Conservation (phyloP, 23 red algal genomes). For the Porphyridium purpureum region DNA sequence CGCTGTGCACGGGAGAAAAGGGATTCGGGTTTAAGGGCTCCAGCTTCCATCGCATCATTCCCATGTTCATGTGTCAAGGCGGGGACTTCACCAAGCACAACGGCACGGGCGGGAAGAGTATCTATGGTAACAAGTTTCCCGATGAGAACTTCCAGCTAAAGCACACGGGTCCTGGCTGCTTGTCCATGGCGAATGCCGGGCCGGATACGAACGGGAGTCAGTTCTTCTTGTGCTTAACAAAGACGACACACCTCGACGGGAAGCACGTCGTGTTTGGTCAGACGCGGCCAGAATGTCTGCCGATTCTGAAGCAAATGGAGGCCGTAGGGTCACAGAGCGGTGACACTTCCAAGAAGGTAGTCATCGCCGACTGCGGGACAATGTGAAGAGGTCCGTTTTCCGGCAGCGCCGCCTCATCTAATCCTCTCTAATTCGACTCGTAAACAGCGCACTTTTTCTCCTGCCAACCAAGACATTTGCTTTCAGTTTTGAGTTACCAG, state of each 20-base stretch:
- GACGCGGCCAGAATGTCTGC: no score
- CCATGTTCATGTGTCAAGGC: constrained; percentile 70
- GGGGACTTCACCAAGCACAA: constrained; percentile 73
- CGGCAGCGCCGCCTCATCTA: no score
- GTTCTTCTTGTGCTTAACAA: constrained; percentile 70
- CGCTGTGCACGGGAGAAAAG: constrained; percentile 79
- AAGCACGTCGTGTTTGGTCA: constrained; percentile 90
- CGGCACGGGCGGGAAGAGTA: constrained; percentile 95
- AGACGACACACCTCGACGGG: constrained; percentile 30
- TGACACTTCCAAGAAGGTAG: constrained; percentile 17
- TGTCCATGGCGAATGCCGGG: constrained; percentile 98
- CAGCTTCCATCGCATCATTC: constrained; percentile 55
- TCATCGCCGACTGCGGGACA: constrained; percentile 67
- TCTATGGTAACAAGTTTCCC: constrained; percentile 84
- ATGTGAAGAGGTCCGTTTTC: no score
- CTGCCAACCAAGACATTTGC: no score
- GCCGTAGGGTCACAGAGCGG: constrained; percentile 7
- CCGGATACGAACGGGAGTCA: constrained; percentile 82
- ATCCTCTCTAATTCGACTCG: no score
- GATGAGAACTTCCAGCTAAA: constrained; percentile 94
- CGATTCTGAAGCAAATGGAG: constrained; percentile 74
- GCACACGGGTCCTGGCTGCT: constrained; percentile 38
- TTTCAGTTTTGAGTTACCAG: no score
- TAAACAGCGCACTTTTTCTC: no score
- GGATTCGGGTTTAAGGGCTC: constrained; percentile 82